Percentiles rank a stretch among this genome's conserved stretches.
These are phyloP conservation scores for Hordeum marinum DNA, from an alignment of 176 grass and related monocot species.

Conservation along the genomic window DNA sequence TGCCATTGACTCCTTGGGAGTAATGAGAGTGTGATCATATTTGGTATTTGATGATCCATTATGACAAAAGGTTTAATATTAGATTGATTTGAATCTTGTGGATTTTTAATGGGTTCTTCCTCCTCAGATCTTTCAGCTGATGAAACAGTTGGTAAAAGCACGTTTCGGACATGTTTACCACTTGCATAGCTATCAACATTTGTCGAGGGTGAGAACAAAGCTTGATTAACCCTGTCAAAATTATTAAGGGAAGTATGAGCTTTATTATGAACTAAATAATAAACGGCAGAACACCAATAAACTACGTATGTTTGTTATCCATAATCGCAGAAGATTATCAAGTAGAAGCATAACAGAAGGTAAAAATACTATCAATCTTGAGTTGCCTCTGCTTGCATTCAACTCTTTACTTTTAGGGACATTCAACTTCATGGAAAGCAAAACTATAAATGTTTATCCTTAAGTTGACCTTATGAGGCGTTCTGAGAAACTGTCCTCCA, in stretches of 20 bases:
- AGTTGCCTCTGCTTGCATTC: neutral
- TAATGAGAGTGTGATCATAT: constrained; percentile 91
- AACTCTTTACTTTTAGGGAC: neutral
- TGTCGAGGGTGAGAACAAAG: constrained; percentile 65
- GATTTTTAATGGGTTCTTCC: constrained; percentile 46
- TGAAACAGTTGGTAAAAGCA: constrained; percentile 63
- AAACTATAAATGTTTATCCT: neutral
- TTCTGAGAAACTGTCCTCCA: neutral
- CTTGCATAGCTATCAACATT: constrained; percentile 68
- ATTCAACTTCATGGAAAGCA: constrained; percentile 4
- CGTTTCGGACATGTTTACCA: constrained; percentile 62
- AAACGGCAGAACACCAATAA: constrained; percentile 23
- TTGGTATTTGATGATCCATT: constrained; percentile 69
- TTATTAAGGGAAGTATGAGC: constrained; percentile 13
- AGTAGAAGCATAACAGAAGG: constrained; percentile 4
- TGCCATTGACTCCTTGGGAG: constrained; percentile 98
- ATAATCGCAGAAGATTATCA: constrained; percentile 1
- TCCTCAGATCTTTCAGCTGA: constrained; percentile 46
- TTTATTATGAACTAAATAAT: neutral
- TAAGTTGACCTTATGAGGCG: neutral
- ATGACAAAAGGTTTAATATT: constrained; percentile 37
- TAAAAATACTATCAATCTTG: neutral
- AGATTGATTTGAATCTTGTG: constrained; percentile 34
- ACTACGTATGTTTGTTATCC: constrained; percentile 1
- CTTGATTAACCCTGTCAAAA: constrained; percentile 76